A percentile compares a stretch with the other conserved stretches of the same genome.
Conservation (phyloP, 2,329 filamentous ascomycete species). For the Beauveria asiatica region DNA sequence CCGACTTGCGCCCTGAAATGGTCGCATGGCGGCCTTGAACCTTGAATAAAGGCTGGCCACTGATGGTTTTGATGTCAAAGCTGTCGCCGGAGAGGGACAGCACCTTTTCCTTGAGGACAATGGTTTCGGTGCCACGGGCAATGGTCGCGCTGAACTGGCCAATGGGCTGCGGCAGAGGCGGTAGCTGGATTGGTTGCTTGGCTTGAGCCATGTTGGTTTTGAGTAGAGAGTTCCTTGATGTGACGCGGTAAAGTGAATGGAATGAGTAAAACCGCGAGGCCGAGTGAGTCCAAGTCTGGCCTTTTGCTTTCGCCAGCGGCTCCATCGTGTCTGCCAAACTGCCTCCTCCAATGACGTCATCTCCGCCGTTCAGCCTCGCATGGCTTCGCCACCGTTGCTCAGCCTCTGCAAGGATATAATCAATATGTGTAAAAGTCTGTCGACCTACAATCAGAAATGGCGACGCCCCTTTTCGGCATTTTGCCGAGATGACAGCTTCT, state of each 20-base stretch:
- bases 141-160: slow-evolving; percentile 33
- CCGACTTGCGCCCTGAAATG: slow-evolving; percentile 45
- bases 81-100: slow-evolving; percentile 54
- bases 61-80: slow-evolving; percentile 51
- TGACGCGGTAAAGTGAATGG: too few relatives aligned
- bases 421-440: too few relatives aligned
- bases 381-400: not conserved
- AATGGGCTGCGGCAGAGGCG: slow-evolving; percentile 23
- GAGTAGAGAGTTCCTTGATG: too few relatives aligned
- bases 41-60: slow-evolving; percentile 44
- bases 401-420: too few relatives aligned
- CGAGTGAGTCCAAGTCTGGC: not conserved
- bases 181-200: slow-evolving; percentile 16
- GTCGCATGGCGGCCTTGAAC: slow-evolving; percentile 47
- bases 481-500: too few relatives aligned
- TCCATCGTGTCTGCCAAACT: not conserved
- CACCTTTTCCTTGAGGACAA: slow-evolving; percentile 53
- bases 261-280: too few relatives aligned
- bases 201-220: not conserved
- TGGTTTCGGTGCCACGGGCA: slow-evolving; percentile 32
- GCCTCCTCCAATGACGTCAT: not conserved
- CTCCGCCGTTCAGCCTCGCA: not conserved
- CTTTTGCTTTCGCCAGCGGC: too few relatives aligned
- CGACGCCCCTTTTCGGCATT: too few relatives aligned
- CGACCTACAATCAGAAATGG: too few relatives aligned